phyloP scores from a whole-genome alignment of 768 basidiomycete genomes.

The Mycena vulgaris region DNA sequence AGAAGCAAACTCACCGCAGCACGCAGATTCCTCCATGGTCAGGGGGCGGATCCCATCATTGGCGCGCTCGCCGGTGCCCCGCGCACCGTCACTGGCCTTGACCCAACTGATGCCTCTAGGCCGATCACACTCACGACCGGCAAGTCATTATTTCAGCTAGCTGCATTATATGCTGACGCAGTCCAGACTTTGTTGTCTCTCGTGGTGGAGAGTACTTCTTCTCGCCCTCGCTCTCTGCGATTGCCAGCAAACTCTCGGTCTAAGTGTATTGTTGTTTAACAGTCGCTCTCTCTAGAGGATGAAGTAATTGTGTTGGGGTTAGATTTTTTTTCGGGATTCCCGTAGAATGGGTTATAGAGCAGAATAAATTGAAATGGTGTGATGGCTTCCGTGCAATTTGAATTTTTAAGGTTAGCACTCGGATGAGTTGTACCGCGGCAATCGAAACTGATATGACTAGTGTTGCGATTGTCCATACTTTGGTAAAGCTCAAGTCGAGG shows the following conservation, averaged over 20 bases:
- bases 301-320: too few species aligned
- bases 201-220: conserved; percentile 52
- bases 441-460: too few species aligned
- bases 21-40: conserved; percentile 17
- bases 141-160: not conserved
- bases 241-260: conserved; percentile 36
- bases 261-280: not conserved
- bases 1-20: too few species aligned
- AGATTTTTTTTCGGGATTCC: too few species aligned
- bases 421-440: too few species aligned
- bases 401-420: too few species aligned
- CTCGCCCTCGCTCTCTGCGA: conserved; percentile 47
- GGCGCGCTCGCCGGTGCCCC: conserved; percentile 11
- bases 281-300: too few species aligned
- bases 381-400: too few species aligned
- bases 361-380: too few species aligned
- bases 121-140: conserved; percentile 20
- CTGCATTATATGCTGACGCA: not conserved
- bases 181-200: conserved; percentile 43
- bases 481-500: too few species aligned
- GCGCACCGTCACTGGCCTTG: conserved; percentile 25
- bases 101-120: conserved; percentile 26
- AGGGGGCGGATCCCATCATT: conserved; percentile 19
- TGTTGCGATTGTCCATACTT: too few species aligned
- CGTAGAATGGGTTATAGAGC: too few species aligned